Evolutionary conservation across 108 stramenopile species (phyloP), one percentile per base, ranked within the genome.

Genomic region (Asterionellopsis glacialis): DNA sequence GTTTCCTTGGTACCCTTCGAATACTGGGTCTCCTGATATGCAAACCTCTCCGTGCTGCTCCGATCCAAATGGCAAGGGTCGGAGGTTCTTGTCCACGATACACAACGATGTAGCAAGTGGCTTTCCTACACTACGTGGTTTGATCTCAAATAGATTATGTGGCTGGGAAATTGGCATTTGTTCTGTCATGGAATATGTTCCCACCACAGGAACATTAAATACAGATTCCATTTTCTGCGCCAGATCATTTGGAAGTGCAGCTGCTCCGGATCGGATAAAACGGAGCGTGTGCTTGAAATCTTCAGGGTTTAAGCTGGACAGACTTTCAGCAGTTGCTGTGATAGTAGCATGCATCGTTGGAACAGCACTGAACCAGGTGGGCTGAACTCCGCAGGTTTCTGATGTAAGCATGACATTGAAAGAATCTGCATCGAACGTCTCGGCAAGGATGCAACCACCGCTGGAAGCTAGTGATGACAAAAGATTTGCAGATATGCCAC

Each of bases 151-250:
- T 9, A 18, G 48, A 33, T 14, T 21, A 38, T 23, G 61, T 14
- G 61, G 61, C 28, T 62, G 61, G 2, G 61, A 22, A 22, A 62
- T 62, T 13, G 61, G 61, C 61, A 62, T 62, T 19, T 49, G 49
- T 28, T 74, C 73, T 14, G 67, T 45, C 73, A 74, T 74, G 19
- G 63, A 63, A 45, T 74, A 74, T 9, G 67, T 62, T 1, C 51
- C 27, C 14, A 74, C 16, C 11, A 68, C 45, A 11, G 62, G 28
- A 26, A 22, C 19, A 0, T 43, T 55, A 51, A 63, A 63, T 0
- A 13, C 39, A 14, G 52, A 44, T 23, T 55, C 33, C 16, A 42
- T 47, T 57, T 57, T 28, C n/a, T 44, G 55, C 16, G 49, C 49
- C 0, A 51, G 38, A 33, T 50, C 50, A 18, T 62, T 33, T 2